phyloP scores from a whole-genome alignment of 108 stramenopile species.

The Licmophora abbreviata region DNA sequence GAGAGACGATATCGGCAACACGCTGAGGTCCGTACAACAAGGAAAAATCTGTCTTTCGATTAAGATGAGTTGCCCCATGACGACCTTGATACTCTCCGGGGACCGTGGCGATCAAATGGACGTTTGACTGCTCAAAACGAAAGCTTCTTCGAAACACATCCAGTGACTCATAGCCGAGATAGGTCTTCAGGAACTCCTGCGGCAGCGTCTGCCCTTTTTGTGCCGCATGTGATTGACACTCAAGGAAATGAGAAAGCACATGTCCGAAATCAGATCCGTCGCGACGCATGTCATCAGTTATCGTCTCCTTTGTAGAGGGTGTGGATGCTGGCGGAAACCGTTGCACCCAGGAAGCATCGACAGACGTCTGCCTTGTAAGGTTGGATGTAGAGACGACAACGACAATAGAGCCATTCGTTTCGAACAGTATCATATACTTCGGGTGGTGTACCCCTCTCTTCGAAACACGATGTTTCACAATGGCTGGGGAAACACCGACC shows the following conservation, averaged over 20 bases:
- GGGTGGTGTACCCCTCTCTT: conserved; percentile 72
- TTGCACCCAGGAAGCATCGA: conserved; percentile 77
- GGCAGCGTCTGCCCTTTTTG: conserved; percentile 20
- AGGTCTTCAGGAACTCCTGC: conserved; percentile 29
- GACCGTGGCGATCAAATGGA: conserved; percentile 56
- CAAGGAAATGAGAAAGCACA: conserved; percentile 54
- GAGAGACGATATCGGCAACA: conserved; percentile 46
- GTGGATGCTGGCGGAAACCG: conserved; percentile 34
- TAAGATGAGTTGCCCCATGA: conserved; percentile 8
- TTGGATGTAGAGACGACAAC: conserved; percentile 73
- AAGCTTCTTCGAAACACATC: conserved; percentile 21
- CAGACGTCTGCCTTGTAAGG: conserved; percentile 30
- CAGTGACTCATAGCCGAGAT: conserved; percentile 26
- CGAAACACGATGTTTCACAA: conserved; percentile 13
- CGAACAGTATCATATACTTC: conserved; percentile 75
- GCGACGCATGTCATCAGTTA: neutral
- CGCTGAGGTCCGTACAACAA: conserved; percentile 58
- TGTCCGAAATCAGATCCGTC: conserved; percentile 49
- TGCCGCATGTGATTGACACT: conserved; percentile 45
- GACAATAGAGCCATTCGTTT: conserved; percentile 47
- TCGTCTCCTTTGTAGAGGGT: conserved; percentile 3
- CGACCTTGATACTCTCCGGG: conserved; percentile 47
- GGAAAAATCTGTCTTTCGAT: conserved; percentile 5
- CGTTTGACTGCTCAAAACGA: conserved; percentile 49
- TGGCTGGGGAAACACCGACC: conserved; percentile 7